A percentile compares a stretch with the other conserved stretches of the same genome.
Evolutionary conservation across 1,284 basidiomycete genomes (phyloP).

Genomic region (Lentinula novae-zelandiae): DNA sequence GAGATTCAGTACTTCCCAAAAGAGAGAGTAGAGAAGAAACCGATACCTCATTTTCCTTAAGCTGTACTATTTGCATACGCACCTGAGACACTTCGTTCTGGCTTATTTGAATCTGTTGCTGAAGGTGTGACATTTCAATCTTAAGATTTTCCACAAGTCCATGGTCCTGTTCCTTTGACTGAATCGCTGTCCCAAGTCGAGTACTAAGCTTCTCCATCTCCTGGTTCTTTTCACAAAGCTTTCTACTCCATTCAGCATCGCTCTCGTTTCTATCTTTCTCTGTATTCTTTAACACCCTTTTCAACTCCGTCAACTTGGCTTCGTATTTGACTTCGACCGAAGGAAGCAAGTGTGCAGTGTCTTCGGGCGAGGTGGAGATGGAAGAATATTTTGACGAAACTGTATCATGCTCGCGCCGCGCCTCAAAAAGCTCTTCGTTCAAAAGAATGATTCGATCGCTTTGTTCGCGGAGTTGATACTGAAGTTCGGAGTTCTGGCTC

Average conservation of each 20-base stretch:
- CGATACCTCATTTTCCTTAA: slow-evolving; percentile 56
- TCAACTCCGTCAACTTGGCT: slow-evolving; percentile 66
- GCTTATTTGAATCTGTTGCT: slow-evolving; percentile 44
- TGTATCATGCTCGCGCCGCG: slow-evolving; percentile 53
- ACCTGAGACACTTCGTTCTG: slow-evolving; percentile 46
- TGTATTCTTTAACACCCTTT: slow-evolving; percentile 46
- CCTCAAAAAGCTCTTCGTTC: slow-evolving; percentile 69
- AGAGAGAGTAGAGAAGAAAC: slow-evolving; percentile 14
- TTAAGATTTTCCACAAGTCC: slow-evolving; percentile 52
- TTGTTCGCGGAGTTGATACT: slow-evolving; percentile 81
- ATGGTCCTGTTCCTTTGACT: slow-evolving; percentile 56
- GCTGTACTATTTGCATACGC: slow-evolving; percentile 43
- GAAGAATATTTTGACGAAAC: slow-evolving; percentile 33
- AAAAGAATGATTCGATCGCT: slow-evolving; percentile 68
- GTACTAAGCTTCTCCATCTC: slow-evolving; percentile 75
- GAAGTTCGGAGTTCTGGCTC: slow-evolving; percentile 76
- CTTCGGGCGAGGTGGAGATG: slow-evolving; percentile 56
- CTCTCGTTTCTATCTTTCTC: slow-evolving; percentile 77
- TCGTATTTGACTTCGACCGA: slow-evolving; percentile 78
- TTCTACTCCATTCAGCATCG: slow-evolving; percentile 84
- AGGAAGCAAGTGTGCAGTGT: slow-evolving; percentile 74
- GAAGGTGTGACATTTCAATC: slow-evolving; percentile 48
- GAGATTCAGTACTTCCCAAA: neutral
- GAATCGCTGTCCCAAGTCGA: slow-evolving; percentile 52
- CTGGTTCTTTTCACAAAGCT: slow-evolving; percentile 67